Evolutionary conservation across 2,329 filamentous ascomycete genomes (phyloP), one percentile per base, ranked within the genome.

Genomic region (Colletotrichum ledebouriae): DNA sequence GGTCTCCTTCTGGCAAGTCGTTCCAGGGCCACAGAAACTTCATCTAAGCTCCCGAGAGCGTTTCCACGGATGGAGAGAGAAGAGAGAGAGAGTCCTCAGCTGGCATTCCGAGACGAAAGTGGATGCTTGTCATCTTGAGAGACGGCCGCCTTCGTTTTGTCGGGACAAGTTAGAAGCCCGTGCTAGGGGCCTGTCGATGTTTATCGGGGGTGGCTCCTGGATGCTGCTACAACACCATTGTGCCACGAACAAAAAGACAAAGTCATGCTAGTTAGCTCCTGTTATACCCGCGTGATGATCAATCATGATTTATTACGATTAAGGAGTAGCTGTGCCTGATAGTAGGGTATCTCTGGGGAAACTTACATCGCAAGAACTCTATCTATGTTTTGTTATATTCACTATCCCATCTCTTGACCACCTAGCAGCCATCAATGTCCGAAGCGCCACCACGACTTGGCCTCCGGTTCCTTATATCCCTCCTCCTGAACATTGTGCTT

Each of bases 401-500:
- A 22, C 29, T 29, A 34, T 37, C 9, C 15, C 25, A 53, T 37
- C 7, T 17, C 34, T 37, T n/a, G 49, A 17, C 7, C 25, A 3
- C 34, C 12, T 37, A 9, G 6, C 13, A 53, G 15, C 49, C 25
- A 39, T 59, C 25, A 60, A 13, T 15, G 52, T 37, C 56, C 50
- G n/a, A 60, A 66, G 11, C 60, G 52, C 67, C 72, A 73, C 34
- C 55, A 49, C 6, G 56, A 68, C 47, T 71, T 70, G 29, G 74
- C 72, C 59, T 77, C 70, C 67, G 78, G 73, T 13, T 76, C 75
- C 13, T 81, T 81, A 58, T 86, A 86, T 22, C 87, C 86, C 80
- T 95, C 94, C 77, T 97, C 93, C 72, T 90, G 84, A 6, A 95
- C 87, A 76, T 94, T 89, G 77, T 97, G 92, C 78, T 89, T 87